Conservation (phyloP, 768 basidiomycete species). For the Termitomyces bulborhizus region DNA sequence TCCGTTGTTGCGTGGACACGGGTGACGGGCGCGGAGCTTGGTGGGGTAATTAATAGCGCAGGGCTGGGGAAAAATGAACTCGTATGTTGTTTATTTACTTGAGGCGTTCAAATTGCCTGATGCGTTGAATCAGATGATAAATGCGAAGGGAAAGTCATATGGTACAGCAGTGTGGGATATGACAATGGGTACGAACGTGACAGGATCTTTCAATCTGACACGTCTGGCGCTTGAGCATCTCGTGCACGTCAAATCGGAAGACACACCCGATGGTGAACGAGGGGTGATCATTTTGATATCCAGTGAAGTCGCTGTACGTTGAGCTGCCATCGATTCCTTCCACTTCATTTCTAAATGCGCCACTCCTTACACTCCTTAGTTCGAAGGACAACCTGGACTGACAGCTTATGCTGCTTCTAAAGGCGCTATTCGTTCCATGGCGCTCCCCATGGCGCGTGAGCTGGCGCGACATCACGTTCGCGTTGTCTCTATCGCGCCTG, state of each 20-base stretch:
- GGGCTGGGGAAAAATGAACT: slow-evolving; percentile 30
- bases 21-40: slow-evolving; percentile 38
- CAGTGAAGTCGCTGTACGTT: slow-evolving; percentile 46
- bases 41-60: slow-evolving; percentile 55
- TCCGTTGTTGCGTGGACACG: slow-evolving; percentile 33
- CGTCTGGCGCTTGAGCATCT: slow-evolving; percentile 46
- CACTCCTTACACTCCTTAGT: slow-evolving; percentile 24
- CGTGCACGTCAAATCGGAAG: slow-evolving; percentile 38
- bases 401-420: slow-evolving; percentile 53
- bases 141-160: slow-evolving; percentile 39
- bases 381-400: slow-evolving; percentile 52
- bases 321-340: not conserved
- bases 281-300: slow-evolving; percentile 55
- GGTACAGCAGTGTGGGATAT: slow-evolving; percentile 46
- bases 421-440: slow-evolving; percentile 52
- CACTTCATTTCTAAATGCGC: not conserved
- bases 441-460: slow-evolving; percentile 57
- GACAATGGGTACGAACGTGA: slow-evolving; percentile 47
- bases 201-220: slow-evolving; percentile 55
- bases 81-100: not conserved
- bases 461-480: slow-evolving; percentile 45
- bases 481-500: slow-evolving; percentile 54
- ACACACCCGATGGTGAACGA: slow-evolving; percentile 43
- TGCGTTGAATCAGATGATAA: slow-evolving; percentile 32
- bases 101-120: no score